A percentile compares a stretch with the other conserved stretches of the same genome.
phyloP scores from a whole-genome alignment of 169 alveolate genomes.

The Plasmodium yoelii region DNA sequence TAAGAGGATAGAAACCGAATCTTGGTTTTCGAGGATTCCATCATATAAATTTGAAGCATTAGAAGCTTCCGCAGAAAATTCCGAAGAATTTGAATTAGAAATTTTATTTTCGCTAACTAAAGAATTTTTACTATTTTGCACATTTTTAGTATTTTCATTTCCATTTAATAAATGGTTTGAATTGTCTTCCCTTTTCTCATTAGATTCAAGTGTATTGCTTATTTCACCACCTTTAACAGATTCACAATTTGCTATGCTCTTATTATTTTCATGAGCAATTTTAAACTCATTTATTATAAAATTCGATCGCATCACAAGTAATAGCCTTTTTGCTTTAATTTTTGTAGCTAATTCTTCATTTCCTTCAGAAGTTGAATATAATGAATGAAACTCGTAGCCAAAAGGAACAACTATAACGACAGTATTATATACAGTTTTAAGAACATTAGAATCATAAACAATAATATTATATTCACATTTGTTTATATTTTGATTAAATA shows the following conservation, averaged over 20 bases:
- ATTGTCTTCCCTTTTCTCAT: conserved; percentile 1
- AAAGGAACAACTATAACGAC: conserved; percentile 63
- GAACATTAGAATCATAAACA: conserved; percentile 39
- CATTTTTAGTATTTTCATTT: neutral
- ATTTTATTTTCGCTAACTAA: neutral
- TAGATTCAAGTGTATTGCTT: neutral
- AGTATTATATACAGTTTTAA: conserved; percentile 24
- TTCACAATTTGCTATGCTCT: neutral
- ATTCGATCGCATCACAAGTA: conserved; percentile 59
- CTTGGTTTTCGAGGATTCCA: conserved; percentile 17
- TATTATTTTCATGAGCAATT: neutral
- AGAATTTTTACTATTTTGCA: neutral
- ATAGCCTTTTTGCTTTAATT: conserved; percentile 37
- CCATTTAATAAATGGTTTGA: neutral
- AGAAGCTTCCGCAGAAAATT: neutral
- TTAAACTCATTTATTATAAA: conserved; percentile 2
- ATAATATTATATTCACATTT: conserved; percentile 56
- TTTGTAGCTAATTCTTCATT: conserved; percentile 55
- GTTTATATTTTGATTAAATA: conserved; percentile 29
- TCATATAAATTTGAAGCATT: neutral
- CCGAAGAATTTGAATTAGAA: neutral
- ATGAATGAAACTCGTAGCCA: conserved; percentile 72
- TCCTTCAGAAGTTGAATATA: conserved; percentile 66
- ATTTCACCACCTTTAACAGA: neutral
- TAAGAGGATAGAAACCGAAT: conserved; percentile 37